Evolutionary conservation across 106 monocot genomes (phyloP), one percentile per base, ranked within the genome.

Genomic region (Dioscorea dumetorum): DNA sequence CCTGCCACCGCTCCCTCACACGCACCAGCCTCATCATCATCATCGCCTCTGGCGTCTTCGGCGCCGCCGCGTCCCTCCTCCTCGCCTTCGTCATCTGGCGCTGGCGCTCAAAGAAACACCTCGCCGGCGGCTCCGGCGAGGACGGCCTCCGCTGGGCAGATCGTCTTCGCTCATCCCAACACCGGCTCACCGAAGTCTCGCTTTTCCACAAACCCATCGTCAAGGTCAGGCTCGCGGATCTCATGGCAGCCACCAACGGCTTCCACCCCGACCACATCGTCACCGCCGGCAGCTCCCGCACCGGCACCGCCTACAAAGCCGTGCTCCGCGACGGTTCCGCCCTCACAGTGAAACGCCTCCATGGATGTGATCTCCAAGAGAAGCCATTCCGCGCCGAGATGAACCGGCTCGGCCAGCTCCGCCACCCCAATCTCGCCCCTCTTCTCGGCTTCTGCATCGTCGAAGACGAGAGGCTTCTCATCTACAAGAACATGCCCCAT

Each of bases 361-460:
- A 73, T 48, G 79, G 72, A 18, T 91, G 88, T 48, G 60, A 49
- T 41, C 62, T 95, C 1, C 63, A 78, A 12, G 94, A 95, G 78
- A 91, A 88, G 85, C 79, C 83, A 54, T 95, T 95, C 69, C 67
- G 79, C 11, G 58, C 67, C 0, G 88, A 95, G 78, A 83, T 85
- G 76, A 54, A 61, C 11, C 74, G 68, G 48, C 73, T 95, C 12
- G 94, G 90, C 48, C 80, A 87, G 77, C 78, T 94, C 24, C 74
- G 90, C 33, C 94, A 94, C 68, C 94, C 94, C 35, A 94, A 94
- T 63, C 70, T 94, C 54, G 94, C 87, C 1, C 94, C 94, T 0
- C 70, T 94, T 5, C 78, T 94, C n/a, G 94, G 94, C 0, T 94
- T 82, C 73, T 94, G 90, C 61, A 70, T 78, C 13, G 90, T 90